Evolutionary conservation across 352 stramenopile species (phyloP).

Genomic region (Phytophthora cajani): DNA sequence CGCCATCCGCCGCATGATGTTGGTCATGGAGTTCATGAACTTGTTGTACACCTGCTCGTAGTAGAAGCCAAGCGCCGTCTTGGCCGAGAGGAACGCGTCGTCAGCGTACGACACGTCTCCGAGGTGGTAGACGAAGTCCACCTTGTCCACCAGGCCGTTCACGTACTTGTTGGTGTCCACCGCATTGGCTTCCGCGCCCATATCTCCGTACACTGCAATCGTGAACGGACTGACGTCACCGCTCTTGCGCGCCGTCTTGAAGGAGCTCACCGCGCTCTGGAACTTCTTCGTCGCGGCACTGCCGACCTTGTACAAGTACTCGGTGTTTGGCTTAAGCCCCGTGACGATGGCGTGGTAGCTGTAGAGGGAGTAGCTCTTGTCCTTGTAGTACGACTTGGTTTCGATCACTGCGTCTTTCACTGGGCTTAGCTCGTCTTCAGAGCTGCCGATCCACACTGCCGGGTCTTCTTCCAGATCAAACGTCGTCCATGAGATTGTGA

Average conservation of each 20-base stretch:
- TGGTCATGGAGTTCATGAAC: conserved; percentile 68
- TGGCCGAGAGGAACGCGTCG: conserved; percentile 34
- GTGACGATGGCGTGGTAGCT: conserved; percentile 52
- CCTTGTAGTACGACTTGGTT: conserved; percentile 47
- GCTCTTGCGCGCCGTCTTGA: conserved; percentile 35
- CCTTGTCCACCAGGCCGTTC: conserved; percentile 15
- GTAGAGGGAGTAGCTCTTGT: conserved; percentile 51
- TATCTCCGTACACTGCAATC: conserved; percentile 32
- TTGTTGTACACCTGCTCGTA: conserved; percentile 66
- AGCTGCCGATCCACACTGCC: conserved; percentile 44
- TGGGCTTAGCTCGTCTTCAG: not conserved
- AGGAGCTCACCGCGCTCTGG: conserved; percentile 30
- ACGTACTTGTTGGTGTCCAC: conserved; percentile 39
- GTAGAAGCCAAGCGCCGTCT: conserved; percentile 35
- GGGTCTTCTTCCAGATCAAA: conserved; percentile 31
- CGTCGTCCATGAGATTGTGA: conserved; percentile 56
- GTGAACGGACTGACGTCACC: conserved; percentile 25
- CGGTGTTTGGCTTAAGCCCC: conserved; percentile 39
- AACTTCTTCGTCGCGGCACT: conserved; percentile 6
- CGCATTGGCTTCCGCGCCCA: conserved; percentile 30
- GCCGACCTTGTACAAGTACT: conserved; percentile 48
- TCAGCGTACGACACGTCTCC: conserved; percentile 42
- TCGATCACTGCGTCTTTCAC: conserved; percentile 24
- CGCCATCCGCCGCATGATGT: conserved; percentile 44
- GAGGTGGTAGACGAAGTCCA: conserved; percentile 41